Evolutionary conservation across 768 basidiomycete species (phyloP), one percentile per base, ranked within the genome.

Genomic region (Xerocomellus amylosporus): DNA sequence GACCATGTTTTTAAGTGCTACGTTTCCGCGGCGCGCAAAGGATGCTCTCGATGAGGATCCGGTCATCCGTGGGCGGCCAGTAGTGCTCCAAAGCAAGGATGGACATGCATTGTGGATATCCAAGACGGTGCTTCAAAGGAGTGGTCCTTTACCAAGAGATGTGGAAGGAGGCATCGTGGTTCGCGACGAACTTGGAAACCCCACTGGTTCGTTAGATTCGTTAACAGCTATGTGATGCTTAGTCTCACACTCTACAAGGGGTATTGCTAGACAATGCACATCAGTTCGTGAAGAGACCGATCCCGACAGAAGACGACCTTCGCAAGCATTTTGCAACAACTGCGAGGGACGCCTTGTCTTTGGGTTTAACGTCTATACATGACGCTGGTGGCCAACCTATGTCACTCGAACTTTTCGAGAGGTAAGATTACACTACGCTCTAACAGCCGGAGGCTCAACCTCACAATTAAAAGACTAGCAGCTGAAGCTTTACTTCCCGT

Each of bases 31-130:
- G 2, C 13, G 26, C n/a, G 15, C 10, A 33, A 56, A 93, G 90
- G 80, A 74, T 8, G 87, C 88, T 64, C 73, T 95, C 3, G 90
- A 93, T 30, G 71, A 73, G 1, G 89, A 93, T 53, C 81, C 84
- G 6, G 61, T 89, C 6, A 75, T 95, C 19, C 73, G 73, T 42
- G 86, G 84, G 20, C 79, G 90, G 14, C 85, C 84, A 0, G 83
- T 97, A 38, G 75, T 89, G 15, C 76, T 96, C 17, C 86, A 88
- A 59, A 84, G 91, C 66, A 90, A 94, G 55, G 94, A 97, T 68
- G 86, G 86, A 7, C 94, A 96, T 71, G 92, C 90, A 1, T 74
- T 90, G 7, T 96, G 94, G 94, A 83, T 92, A 13, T 93, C 90
- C 5, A 74, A 76, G 5, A 77, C 71, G 42, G 81, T 85, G 3